These are phyloP conservation scores for Moesziomyces sp. DNA, from an alignment of 1,284 basidiomycete species.

Conservation along the genomic window DNA sequence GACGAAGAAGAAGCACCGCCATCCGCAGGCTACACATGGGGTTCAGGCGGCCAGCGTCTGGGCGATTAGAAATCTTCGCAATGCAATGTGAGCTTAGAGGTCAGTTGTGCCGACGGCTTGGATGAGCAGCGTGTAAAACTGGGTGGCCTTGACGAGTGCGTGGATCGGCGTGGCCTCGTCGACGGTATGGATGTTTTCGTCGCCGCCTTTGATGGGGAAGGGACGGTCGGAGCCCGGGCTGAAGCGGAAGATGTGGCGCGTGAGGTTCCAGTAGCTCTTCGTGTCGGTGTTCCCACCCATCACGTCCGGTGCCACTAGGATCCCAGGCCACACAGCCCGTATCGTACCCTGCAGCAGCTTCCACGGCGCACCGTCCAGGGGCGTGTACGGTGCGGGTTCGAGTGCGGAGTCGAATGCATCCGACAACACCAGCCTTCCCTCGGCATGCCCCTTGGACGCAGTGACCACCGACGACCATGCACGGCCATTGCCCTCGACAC, in stretches of 20 bases:
- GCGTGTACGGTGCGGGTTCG: constrained; percentile 74
- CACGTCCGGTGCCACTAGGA: constrained; percentile 72
- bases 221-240: constrained; percentile 54
- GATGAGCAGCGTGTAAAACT: constrained; percentile 71
- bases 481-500: constrained; percentile 66
- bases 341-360: constrained; percentile 72
- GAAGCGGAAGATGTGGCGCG: constrained; percentile 73
- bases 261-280: constrained; percentile 72
- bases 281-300: constrained; percentile 73
- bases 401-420: constrained; percentile 70
- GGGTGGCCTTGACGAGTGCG: constrained; percentile 69
- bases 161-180: constrained; percentile 71
- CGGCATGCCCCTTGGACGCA: not conserved
- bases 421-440: constrained; percentile 25
- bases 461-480: constrained; percentile 19
- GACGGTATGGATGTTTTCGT: constrained; percentile 74
- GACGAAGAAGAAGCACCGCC: constrained; percentile 7
- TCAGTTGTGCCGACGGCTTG: constrained; percentile 63
- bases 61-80: constrained; percentile 14
- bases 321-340: constrained; percentile 67
- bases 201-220: constrained; percentile 37
- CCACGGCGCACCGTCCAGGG: constrained; percentile 70
- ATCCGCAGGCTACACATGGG: constrained; percentile 19
- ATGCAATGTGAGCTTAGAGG: not conserved
- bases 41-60: constrained; percentile 13